Evolutionary conservation across 495 filamentous ascomycete genomes (phyloP), one percentile per base, ranked within the genome.

Genomic region (Aeminium ludgeri): DNA sequence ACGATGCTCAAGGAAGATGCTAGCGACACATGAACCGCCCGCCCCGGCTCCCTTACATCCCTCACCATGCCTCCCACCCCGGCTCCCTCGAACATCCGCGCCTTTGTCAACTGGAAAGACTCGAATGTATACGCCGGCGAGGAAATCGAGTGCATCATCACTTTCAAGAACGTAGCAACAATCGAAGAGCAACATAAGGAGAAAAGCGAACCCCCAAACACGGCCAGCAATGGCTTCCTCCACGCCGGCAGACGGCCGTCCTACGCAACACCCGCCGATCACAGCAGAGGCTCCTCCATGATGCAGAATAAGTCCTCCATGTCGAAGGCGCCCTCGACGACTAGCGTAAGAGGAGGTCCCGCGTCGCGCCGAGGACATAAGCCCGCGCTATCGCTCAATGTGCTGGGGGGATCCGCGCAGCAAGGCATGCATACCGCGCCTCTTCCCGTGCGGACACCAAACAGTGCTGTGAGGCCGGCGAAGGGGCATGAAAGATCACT

Each of bases 71-170:
- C 48, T 40, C 43, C 43, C 13, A 8, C 48, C 13, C 2, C 34
- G 25, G 35, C 50, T 10, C 38, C 49, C 27, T 67, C 62, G 51
- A 78, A 91, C 65, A 86, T 97, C 54, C 78, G 83, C 52, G 87
- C 95, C 59, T 96, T 86, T 54, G 82, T 97, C 56, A 75, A 79
- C 62, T 96, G 80, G 83, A 81, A 80, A 57, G 82, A 82, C 53
- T 74, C 78, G 58, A 84, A 78, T 34, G 84, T 97, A 47, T 96
- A 94, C 59, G 82, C 91, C 23, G 91, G 91, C 47, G 89, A 96
- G 64, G 76, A 86, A 51, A 68, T 96, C 52, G 80, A 86, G 62
- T 94, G 89, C 61, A 84, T 73, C 38, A 95, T 97, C 52, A 94
- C 83, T 31, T 96, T 96, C 64, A 87, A 80, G 62, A 97, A 97